Evolutionary conservation across 768 basidiomycete species (phyloP).

Genomic region (Ephemerocybe angulata): DNA sequence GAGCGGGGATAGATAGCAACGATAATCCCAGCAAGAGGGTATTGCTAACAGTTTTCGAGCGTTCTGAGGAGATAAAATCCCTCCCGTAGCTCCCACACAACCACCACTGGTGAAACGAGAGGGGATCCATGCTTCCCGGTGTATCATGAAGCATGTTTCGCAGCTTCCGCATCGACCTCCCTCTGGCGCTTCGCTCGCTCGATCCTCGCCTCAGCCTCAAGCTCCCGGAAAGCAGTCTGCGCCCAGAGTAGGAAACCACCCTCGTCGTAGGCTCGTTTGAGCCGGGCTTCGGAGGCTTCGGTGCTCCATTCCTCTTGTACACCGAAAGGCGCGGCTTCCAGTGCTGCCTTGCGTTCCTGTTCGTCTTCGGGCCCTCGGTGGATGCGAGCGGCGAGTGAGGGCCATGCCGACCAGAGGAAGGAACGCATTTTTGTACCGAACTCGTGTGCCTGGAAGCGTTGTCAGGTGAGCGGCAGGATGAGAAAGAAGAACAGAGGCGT

Average conservation of each 20-base stretch:
- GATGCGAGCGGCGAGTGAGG: conserved; percentile 48
- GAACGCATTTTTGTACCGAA: conserved; percentile 58
- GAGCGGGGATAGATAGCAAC: too few species aligned
- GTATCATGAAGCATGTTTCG: neutral
- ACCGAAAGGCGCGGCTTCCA: conserved; percentile 17
- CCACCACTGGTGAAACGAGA: neutral
- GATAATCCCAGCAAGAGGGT: too few species aligned
- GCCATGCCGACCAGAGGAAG: conserved; percentile 43
- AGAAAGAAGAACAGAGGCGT: conserved; percentile 21
- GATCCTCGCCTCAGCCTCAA: conserved; percentile 52
- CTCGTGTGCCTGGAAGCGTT: conserved; percentile 44
- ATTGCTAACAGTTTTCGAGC: too few species aligned
- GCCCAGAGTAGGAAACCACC: conserved; percentile 58
- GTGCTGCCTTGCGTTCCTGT: conserved; percentile 22
- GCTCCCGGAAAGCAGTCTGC: conserved; percentile 47
- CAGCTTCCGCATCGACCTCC: conserved; percentile 13
- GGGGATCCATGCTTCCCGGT: neutral
- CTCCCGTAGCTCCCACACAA: too few species aligned
- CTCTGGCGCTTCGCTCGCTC: conserved; percentile 40
- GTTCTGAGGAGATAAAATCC: too few species aligned
- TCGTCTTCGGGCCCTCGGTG: conserved; percentile 38
- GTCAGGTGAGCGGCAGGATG: neutral
- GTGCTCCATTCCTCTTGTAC: conserved; percentile 44
- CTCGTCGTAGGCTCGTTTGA: conserved; percentile 53
- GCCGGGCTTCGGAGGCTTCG: conserved; percentile 50